These are phyloP conservation scores for Talinum fruticosum DNA, from an alignment of 148 eudicot genomes.

Conservation along the genomic window DNA sequence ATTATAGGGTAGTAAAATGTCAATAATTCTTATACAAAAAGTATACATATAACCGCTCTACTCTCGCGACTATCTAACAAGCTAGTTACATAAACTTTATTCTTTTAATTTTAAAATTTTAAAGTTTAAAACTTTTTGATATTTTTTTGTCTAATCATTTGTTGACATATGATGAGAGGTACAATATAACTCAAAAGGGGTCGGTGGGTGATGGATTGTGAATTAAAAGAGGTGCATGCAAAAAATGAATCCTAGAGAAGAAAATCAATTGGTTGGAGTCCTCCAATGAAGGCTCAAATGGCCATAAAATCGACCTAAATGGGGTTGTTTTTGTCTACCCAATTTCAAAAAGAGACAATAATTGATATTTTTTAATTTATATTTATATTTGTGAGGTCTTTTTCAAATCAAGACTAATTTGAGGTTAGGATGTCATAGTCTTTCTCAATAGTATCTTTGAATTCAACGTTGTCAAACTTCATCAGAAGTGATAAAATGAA, in stretches of 20 bases:
- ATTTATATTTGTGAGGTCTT: not conserved
- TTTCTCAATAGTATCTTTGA: not conserved
- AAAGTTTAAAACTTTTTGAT: too few species aligned
- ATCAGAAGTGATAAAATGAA: not conserved
- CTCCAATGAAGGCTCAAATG: not conserved
- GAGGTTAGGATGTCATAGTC: conserved; percentile 3
- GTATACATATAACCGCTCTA: too few species aligned
- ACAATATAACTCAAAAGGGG: too few species aligned
- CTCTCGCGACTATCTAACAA: too few species aligned
- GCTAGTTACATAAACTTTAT: too few species aligned
- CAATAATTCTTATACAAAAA: too few species aligned
- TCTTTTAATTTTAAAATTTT: too few species aligned
- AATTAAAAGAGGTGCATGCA: not conserved
- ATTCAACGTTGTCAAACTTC: not conserved
- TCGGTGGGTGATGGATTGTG: not conserved
- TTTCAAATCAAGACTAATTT: not conserved
- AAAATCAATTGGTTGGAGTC: not conserved
- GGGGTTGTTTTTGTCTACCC: not conserved
- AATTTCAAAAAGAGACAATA: conserved; percentile 3
- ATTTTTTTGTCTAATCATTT: too few species aligned
- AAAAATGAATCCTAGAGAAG: not conserved
- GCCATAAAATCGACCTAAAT: not conserved
- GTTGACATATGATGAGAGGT: too few species aligned
- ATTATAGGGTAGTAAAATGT: too few species aligned
- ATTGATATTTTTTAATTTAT: not conserved